Conservation (phyloP, 2,329 filamentous ascomycete genomes). For the Sporothrix schenckii region DNA sequence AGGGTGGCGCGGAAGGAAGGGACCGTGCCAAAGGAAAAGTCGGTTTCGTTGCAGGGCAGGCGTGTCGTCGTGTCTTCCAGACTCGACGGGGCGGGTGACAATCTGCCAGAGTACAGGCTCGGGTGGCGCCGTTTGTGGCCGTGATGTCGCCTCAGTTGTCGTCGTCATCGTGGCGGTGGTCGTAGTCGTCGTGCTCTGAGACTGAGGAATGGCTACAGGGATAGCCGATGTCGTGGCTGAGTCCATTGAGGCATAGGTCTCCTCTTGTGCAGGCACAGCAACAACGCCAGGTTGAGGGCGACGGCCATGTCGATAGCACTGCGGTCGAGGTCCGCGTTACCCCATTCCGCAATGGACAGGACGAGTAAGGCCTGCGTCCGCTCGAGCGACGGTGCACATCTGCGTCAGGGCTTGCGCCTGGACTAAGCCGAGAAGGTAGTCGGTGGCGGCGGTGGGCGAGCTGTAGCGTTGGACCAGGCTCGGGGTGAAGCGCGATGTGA, state of each 20-base stretch:
- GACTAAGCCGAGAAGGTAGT: slow-evolving; percentile 57
- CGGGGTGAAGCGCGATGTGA: slow-evolving; percentile 59
- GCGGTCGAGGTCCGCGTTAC: slow-evolving; percentile 41
- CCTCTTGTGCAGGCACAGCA: slow-evolving; percentile 60
- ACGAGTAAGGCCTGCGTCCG: slow-evolving; percentile 54
- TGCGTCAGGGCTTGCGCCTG: slow-evolving; percentile 52
- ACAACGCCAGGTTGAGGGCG: slow-evolving; percentile 57
- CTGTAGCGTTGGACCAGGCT: slow-evolving; percentile 53
- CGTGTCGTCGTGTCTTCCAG: slow-evolving; percentile 58
- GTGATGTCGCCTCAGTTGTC: no score
- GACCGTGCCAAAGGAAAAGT: slow-evolving; percentile 54
- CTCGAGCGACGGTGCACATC: slow-evolving; percentile 56
- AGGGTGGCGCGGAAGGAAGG: slow-evolving; percentile 56
- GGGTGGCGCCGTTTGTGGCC: background rate
- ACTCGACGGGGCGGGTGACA: slow-evolving; percentile 54
- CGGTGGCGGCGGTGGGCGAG: slow-evolving; percentile 53
- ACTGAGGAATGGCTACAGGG: background rate
- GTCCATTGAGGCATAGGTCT: slow-evolving; percentile 52
- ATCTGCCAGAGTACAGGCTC: slow-evolving; percentile 57
- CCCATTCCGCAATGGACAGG: slow-evolving; percentile 42
- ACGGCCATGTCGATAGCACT: slow-evolving; percentile 56
- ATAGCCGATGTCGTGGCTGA: background rate
- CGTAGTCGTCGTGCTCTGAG: no score
- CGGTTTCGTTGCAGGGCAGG: slow-evolving; percentile 56
- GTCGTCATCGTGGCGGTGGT: no score